Evolutionary conservation across 2,329 filamentous ascomycete species (phyloP), one percentile per base, ranked within the genome.

Genomic region (Aspergillus fumigatus): DNA sequence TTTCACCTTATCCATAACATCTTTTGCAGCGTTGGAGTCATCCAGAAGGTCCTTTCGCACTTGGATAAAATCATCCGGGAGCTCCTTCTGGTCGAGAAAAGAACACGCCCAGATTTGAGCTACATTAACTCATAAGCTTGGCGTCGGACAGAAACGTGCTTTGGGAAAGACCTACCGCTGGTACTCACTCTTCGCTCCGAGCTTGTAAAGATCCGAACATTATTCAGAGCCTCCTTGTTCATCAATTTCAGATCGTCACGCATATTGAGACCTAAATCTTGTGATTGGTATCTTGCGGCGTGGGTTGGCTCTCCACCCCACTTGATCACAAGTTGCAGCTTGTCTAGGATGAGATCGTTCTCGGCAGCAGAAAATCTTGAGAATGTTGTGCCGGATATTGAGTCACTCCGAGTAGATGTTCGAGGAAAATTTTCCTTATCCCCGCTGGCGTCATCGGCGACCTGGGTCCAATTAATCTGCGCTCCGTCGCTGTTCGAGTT

Each of bases 1-100:
- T 82, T 99, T 99, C 55, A 99, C 94, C 75, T 96, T 97, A 76
- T 99, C 95, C 89, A 97, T 99, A 69, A 96, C 92, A 71, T 99
- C 94, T 73, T 99, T 99, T 56, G 94, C 94, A 3, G 94, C 94
- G 73, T 99, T 99, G 0, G 92, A 97, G 71, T 99, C 94, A 71
- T 99, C 94, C 3, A 99, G 79, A 6, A 99, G 82, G 74, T 97
- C 92, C 71, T 99, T 99, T 53, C 94, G 87, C 55, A 97, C 88
- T 35, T 86, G 88, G 61, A 99, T 96, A 62, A 90, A 91, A 66
- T 96, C 90, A 25, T 90, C 85, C 0, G 89, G 85, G 17, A 97
- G 80, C 54, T 97, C 89, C 71, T 95, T 91, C 68, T 90, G 85
- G 51, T 91, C 89, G 47, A 97, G 79, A 72, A 99, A 99, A 1